Conservation (phyloP, 73 alveolate species). For the Durusdinium trenchii region DNA sequence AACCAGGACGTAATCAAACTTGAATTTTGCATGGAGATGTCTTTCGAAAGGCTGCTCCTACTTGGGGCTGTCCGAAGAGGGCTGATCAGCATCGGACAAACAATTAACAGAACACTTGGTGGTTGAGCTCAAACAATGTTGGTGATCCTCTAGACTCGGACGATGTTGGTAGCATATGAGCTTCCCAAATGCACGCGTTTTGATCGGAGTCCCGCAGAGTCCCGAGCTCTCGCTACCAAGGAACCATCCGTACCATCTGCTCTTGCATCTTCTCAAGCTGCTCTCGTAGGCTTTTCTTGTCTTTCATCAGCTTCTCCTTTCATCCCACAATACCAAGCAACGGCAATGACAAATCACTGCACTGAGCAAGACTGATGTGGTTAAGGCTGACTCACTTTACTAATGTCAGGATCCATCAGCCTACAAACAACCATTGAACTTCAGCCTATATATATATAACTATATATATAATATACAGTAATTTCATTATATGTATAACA, state of each 20-base stretch:
- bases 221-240: no score
- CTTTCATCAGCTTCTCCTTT: conserved; percentile 86
- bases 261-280: conserved; percentile 84
- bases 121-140: background rate
- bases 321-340: background rate
- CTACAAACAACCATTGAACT: no score
- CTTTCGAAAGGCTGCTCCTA: background rate
- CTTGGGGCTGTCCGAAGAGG: no score
- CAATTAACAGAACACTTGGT: background rate
- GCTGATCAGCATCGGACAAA: background rate
- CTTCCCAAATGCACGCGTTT: no score
- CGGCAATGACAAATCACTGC: background rate
- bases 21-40: background rate
- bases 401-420: no score
- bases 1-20: background rate
- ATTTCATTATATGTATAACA: no score
- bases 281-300: conserved; percentile 54
- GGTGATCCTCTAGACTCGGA: no score
- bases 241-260: conserved; percentile 61
- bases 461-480: no score
- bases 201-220: background rate
- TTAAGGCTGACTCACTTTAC: no score
- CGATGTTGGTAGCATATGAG: no score
- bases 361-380: no score
- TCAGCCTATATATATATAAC: no score